These are phyloP conservation scores for Alternaria sp. DNA, from an alignment of 2,329 filamentous ascomycete genomes.

Conservation along the genomic window DNA sequence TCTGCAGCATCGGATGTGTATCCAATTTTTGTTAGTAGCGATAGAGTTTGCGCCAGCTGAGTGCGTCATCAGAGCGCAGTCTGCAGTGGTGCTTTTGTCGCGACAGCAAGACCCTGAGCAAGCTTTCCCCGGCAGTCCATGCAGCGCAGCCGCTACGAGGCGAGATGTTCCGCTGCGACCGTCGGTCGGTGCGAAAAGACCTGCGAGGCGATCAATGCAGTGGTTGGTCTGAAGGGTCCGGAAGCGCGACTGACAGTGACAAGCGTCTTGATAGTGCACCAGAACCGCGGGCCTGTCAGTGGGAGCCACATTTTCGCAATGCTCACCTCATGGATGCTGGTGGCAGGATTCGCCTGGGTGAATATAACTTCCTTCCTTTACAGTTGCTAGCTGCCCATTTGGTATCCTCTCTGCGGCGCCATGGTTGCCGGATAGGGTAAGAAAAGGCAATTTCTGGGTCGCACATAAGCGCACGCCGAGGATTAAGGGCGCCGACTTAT, in stretches of 20 bases:
- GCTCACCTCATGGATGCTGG: conserved; percentile 21
- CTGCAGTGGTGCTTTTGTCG: conserved; percentile 17
- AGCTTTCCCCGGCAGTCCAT: conserved; percentile 26
- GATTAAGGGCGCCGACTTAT: conserved; percentile 28
- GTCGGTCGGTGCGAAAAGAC: conserved; percentile 24
- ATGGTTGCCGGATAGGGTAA: conserved; percentile 16
- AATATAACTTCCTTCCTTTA: conserved; percentile 5
- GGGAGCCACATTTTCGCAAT: conserved; percentile 43
- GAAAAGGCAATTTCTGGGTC: conserved; percentile 17
- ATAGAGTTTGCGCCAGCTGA: conserved; percentile 20
- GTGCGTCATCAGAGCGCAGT: conserved; percentile 14
- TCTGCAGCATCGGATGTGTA: conserved; percentile 35
- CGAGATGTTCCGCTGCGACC: conserved; percentile 23
- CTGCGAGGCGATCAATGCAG: conserved; percentile 24
- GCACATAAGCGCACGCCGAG: conserved; percentile 26
- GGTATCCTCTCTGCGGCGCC: conserved; percentile 6
- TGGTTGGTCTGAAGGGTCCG: conserved; percentile 38
- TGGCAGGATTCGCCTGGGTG: conserved; percentile 16
- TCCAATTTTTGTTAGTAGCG: conserved; percentile 13
- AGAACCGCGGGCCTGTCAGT: conserved; percentile 42
- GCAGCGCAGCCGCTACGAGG: conserved; percentile 19
- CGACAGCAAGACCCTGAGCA: conserved; percentile 25
- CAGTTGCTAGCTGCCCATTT: neutral
- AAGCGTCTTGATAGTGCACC: conserved; percentile 40
- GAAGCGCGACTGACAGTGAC: conserved; percentile 43